phyloP scores from a whole-genome alignment of 768 basidiomycete species.

The Kwoniella newhampshirensis region DNA sequence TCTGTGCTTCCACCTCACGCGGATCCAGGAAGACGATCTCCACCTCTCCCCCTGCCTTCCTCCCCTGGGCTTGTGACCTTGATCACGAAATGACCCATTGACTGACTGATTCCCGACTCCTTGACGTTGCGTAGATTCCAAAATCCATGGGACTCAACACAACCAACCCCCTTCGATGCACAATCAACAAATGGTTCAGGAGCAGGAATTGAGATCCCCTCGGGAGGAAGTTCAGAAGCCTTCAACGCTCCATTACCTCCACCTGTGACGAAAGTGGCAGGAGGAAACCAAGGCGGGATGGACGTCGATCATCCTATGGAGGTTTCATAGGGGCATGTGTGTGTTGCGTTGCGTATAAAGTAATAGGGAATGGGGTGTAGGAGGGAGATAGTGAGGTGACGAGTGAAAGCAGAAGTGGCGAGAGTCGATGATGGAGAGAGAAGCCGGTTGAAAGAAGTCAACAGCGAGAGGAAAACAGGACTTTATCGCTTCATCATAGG shows the following conservation, averaged over 20 bases:
- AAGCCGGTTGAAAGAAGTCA: no score
- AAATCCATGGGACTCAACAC: constrained; percentile 41
- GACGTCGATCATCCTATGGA: constrained; percentile 3
- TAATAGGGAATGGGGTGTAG: no score
- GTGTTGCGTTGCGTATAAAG: no score
- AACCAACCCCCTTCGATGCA: constrained; percentile 13
- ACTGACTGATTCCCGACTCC: no score
- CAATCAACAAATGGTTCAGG: constrained; percentile 1
- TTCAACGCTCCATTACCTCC: constrained; percentile 21
- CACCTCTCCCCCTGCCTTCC: not conserved
- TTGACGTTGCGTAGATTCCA: constrained; percentile 34
- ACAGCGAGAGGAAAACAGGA: no score
- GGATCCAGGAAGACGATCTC: not conserved
- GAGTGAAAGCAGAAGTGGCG: no score
- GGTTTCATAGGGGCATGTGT: no score
- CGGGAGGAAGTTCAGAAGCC: constrained; percentile 17
- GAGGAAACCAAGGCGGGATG: constrained; percentile 1
- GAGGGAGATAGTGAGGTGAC: no score
- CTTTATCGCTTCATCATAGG: no score
- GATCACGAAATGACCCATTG: no score
- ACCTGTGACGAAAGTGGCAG: constrained; percentile 13
- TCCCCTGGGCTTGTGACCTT: not conserved
- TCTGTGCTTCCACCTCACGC: not conserved
- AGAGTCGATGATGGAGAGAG: no score
- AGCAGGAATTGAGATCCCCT: constrained; percentile 1